Percentiles rank a stretch among this genome's conserved stretches.
Conservation (phyloP, 306 rosid genomes). For the Astragalus glycyphyllos region DNA sequence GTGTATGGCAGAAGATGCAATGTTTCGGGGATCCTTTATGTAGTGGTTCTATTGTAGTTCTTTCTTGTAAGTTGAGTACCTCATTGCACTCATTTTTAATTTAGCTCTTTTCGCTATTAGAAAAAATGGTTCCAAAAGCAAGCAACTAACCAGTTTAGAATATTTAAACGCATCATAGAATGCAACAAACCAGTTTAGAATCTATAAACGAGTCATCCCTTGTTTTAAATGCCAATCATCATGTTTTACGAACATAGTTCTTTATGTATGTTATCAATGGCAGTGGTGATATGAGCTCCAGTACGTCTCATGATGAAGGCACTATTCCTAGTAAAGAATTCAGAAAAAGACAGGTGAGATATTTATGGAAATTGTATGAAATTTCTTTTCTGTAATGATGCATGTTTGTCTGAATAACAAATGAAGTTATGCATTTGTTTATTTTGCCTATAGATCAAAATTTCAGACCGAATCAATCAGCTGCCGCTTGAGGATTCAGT, state of each 20-base stretch:
- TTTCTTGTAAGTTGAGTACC: too few species aligned
- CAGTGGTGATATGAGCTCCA: constrained; percentile 76
- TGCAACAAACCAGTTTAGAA: not conserved
- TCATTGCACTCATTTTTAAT: too few species aligned
- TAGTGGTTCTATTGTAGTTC: too few species aligned
- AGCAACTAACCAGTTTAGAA: not conserved
- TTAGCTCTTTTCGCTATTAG: too few species aligned
- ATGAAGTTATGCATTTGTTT: constrained; percentile 41
- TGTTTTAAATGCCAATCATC: constrained; percentile 12
- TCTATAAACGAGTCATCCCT: constrained; percentile 17
- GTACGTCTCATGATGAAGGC: constrained; percentile 59
- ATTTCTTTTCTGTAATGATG: constrained; percentile 36
- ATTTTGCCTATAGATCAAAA: constrained; percentile 66
- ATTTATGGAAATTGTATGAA: constrained; percentile 24
- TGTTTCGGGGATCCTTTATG: too few species aligned
- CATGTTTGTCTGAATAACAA: constrained; percentile 11
- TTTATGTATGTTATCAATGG: constrained; percentile 39
- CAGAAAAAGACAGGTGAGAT: constrained; percentile 81
- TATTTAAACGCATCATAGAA: not conserved
- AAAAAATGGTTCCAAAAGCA: too few species aligned
- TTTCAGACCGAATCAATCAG: constrained; percentile 84
- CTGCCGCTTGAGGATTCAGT: constrained; percentile 82
- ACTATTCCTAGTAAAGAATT: constrained; percentile 68
- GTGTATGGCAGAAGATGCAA: not conserved
- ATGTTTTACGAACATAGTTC: constrained; percentile 36